Evolutionary conservation across 2,329 filamentous ascomycete genomes (phyloP), one percentile per base, ranked within the genome.

Genomic region (Aspergillus clavatus): DNA sequence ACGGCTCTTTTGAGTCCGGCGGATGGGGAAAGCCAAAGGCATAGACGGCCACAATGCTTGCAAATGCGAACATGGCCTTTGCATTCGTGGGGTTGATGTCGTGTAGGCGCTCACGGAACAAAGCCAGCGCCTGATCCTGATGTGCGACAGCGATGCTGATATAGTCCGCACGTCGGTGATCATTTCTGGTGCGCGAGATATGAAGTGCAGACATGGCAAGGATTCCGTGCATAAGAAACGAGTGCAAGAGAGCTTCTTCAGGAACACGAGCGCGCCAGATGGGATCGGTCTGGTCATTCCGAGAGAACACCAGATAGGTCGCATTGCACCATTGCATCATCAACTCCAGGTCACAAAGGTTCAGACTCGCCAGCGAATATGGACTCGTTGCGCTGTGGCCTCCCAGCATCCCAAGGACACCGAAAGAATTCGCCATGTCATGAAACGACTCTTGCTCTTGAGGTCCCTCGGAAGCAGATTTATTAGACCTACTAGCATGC

Each of bases 301-400:
- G 63, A 2, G 60, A 56, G 7, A 66, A 41, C 1, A 52, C 51
- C 27, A 43, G 45, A 38, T 67, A 65, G 4, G 68, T 70, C 8
- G 60, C 47, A 43, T 63, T 66, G 41, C 61, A 65, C 65, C 65
- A 67, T 14, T 67, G 63, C 53, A 67, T 60, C 51, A 69, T 70
- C 21, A 72, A 63, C 52, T 72, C 74, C 38, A 69, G 56, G 46
- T 76, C 69, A 35, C 70, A 61, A 18, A 75, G 52, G 44, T 74
- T 72, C 7, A 75, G 56, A 26, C 69, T 54, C 7, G 42, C 31
- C 4, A 54, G 45, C n/a, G 50, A 40, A 18, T 35, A 35, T 18
- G 46, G 40, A n/a, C 43, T 43, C 6, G 49, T 23, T 23, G 33
- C 31, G 27, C 40, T 33, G 7, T 51, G 47, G 10, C 46, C 54